Percentiles rank a stretch among this genome's conserved stretches.
Evolutionary conservation across 2,329 filamentous ascomycete genomes (phyloP).

Genomic region (Colletotrichum camelliae): DNA sequence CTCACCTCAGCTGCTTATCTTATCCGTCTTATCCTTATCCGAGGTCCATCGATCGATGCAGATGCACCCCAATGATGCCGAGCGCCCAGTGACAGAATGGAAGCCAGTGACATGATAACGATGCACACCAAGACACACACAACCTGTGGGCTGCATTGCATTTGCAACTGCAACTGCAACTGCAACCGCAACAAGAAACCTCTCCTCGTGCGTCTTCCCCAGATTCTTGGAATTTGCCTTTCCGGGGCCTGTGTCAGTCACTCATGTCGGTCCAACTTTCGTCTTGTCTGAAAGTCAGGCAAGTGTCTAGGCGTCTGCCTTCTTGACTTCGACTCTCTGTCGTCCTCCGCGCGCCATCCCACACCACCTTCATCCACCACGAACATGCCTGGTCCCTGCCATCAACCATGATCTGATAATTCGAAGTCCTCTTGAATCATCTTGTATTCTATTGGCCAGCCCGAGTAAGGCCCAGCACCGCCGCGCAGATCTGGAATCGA

Average conservation of each 20-base stretch:
- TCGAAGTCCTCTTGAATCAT: neutral
- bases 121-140: neutral
- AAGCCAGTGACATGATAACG: neutral
- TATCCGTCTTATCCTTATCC: neutral
- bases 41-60: neutral
- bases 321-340: neutral
- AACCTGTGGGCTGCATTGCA: neutral
- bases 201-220: neutral
- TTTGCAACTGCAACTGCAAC: neutral
- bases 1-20: neutral
- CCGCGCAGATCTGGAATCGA: conserved; percentile 6
- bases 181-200: neutral
- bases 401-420: conserved; percentile 14
- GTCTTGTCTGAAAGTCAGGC: neutral
- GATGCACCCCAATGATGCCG: neutral
- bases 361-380: neutral
- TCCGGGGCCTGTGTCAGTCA: neutral
- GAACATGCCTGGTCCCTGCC: neutral
- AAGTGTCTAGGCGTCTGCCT: neutral
- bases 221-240: neutral
- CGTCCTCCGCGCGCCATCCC: neutral
- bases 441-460: neutral
- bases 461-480: neutral
- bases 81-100: neutral
- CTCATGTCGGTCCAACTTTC: neutral